Evolutionary conservation across 1,139 yeast genomes (phyloP).

Genomic region (Yamadazyma songkhlaensis): DNA sequence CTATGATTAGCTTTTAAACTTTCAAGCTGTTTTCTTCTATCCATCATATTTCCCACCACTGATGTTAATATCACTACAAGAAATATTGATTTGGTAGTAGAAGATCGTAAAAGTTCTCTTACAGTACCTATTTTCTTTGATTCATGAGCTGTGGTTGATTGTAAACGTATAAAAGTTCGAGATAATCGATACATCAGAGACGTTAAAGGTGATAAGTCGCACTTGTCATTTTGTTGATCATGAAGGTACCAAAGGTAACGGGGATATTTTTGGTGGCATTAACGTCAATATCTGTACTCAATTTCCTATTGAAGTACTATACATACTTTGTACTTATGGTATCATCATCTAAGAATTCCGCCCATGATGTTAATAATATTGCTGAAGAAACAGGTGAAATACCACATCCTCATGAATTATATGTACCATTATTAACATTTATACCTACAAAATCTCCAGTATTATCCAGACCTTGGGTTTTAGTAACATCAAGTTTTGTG

Average conservation of each 20-base stretch:
- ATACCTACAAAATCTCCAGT: conserved; percentile 40
- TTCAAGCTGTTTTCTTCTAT: conserved; percentile 33
- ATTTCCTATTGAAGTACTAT: conserved; percentile 28
- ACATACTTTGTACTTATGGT: conserved; percentile 32
- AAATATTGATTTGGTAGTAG: conserved; percentile 38
- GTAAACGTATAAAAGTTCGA: conserved; percentile 1
- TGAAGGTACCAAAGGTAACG: conserved; percentile 39
- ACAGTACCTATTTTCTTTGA: conserved; percentile 5
- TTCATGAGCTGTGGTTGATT: conserved; percentile 1
- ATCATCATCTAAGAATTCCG: conserved; percentile 26
- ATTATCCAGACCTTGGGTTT: conserved; percentile 37
- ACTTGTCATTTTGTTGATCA: conserved; percentile 8
- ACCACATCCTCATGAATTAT: conserved; percentile 42
- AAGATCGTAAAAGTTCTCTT: conserved; percentile 15
- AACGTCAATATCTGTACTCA: conserved; percentile 25
- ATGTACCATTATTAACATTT: conserved; percentile 38
- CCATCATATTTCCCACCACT: conserved; percentile 38
- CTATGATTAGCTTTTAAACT: conserved; percentile 26
- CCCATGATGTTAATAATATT: conserved; percentile 22
- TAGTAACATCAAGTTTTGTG: conserved; percentile 32
- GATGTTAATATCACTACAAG: conserved; percentile 40
- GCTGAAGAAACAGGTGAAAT: conserved; percentile 36
- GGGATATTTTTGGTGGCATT: conserved; percentile 34
- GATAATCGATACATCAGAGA: background rate
- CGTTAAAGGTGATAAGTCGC: background rate